These are phyloP conservation scores for Trifolium repens DNA, from an alignment of 306 rosid species.

Conservation along the genomic window DNA sequence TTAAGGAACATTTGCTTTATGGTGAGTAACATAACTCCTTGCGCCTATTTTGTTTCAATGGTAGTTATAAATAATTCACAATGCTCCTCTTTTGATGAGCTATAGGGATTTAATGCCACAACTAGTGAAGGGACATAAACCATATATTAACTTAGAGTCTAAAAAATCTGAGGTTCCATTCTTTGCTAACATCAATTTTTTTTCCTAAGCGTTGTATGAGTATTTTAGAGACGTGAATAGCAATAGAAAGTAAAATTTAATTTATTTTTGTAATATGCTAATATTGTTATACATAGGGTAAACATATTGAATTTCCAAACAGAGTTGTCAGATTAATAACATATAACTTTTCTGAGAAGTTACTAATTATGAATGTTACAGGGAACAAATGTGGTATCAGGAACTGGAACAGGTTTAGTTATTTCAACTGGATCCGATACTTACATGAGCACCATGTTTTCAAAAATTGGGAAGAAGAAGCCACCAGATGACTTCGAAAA, in stretches of 20 bases:
- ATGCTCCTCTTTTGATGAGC: no score
- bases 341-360: conserved; percentile 3
- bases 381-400: conserved; percentile 91
- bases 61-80: background rate
- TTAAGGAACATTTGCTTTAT: conserved; percentile 81
- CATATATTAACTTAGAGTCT: no score
- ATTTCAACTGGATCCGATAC: conserved; percentile 83
- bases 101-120: no score
- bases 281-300: background rate
- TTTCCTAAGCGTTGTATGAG: background rate
- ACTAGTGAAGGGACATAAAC: no score
- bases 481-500: conserved; percentile 75
- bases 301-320: background rate
- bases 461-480: conserved; percentile 71
- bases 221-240: background rate
- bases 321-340: background rate
- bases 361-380: conserved; percentile 45
- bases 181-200: no score
- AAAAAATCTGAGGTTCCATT: no score
- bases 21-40: conserved; percentile 52
- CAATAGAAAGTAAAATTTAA: background rate
- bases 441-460: conserved; percentile 87
- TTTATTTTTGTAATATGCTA: no score
- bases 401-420: conserved; percentile 75
- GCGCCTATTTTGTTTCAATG: conserved; percentile 19